Evolutionary conservation across 1,139 yeast species (phyloP).

Genomic region (Keqinozyma sinolaborantium): DNA sequence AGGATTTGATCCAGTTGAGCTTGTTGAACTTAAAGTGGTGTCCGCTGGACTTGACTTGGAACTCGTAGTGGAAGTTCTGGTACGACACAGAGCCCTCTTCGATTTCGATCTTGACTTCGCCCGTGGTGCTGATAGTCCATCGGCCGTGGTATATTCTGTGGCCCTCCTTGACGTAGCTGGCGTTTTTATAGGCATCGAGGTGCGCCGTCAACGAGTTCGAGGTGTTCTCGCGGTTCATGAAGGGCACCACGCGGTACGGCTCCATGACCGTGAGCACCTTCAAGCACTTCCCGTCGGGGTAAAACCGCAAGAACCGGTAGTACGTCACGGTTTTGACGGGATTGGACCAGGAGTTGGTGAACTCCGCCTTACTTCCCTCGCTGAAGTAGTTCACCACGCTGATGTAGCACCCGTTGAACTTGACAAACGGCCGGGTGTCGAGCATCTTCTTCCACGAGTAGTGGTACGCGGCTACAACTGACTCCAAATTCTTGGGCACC

Average conservation of each 20-base stretch:
- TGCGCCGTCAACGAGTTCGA: slow-evolving; percentile 11
- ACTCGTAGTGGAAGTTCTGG: slow-evolving; percentile 60
- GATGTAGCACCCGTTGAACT: slow-evolving; percentile 81
- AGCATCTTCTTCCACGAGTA: slow-evolving; percentile 55
- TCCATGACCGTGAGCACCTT: slow-evolving; percentile 64
- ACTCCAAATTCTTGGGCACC: slow-evolving; percentile 38
- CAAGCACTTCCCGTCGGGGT: slow-evolving; percentile 71
- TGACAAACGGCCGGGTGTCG: slow-evolving; percentile 56
- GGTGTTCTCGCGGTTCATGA: slow-evolving; percentile 33
- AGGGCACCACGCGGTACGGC: slow-evolving; percentile 60
- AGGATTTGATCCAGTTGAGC: slow-evolving; percentile 63
- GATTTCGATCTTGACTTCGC: slow-evolving; percentile 54
- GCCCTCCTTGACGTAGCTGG: slow-evolving; percentile 20
- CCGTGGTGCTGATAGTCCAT: slow-evolving; percentile 47
- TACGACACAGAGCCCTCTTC: slow-evolving; percentile 61
- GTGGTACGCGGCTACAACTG: slow-evolving; percentile 45
- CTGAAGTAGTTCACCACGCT: slow-evolving; percentile 81
- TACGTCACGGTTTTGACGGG: slow-evolving; percentile 86
- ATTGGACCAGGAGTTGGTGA: slow-evolving; percentile 64
- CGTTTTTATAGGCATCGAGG: slow-evolving; percentile 11
- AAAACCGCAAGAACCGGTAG: slow-evolving; percentile 80
- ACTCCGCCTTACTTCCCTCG: slow-evolving; percentile 69
- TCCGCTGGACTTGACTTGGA: slow-evolving; percentile 56
- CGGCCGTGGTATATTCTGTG: slow-evolving; percentile 45
- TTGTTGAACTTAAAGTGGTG: slow-evolving; percentile 55